Percentiles rank a stretch among this genome's conserved stretches.
phyloP scores from a whole-genome alignment of 2,329 filamentous ascomycete genomes.

The Mycosphaerella arachidis region DNA sequence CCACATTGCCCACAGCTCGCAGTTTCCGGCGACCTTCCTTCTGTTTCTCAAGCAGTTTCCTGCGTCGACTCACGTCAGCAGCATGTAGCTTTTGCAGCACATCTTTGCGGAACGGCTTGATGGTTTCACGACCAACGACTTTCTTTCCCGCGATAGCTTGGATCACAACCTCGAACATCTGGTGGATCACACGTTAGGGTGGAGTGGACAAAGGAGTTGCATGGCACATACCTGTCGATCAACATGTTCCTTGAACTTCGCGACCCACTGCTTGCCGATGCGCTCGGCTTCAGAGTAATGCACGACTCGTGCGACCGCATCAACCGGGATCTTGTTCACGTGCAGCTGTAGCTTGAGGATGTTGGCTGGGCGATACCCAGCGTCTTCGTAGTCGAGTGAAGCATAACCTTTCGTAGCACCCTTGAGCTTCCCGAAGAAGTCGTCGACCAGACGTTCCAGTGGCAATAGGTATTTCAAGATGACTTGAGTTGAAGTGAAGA shows the following conservation, averaged over 20 bases:
- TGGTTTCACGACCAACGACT: slow-evolving; percentile 84
- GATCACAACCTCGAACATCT: slow-evolving; percentile 96
- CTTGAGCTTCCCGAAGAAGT: slow-evolving; percentile 96
- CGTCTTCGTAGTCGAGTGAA: slow-evolving; percentile 93
- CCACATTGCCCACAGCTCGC: slow-evolving; percentile 75
- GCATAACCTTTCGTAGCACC: slow-evolving; percentile 92
- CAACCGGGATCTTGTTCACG: slow-evolving; percentile 88
- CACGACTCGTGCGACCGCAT: slow-evolving; percentile 87
- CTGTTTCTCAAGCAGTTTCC: slow-evolving; percentile 91
- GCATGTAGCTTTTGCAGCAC: slow-evolving; percentile 91
- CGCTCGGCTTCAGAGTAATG: slow-evolving; percentile 77
- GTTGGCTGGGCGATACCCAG: slow-evolving; percentile 74
- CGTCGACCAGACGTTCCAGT: slow-evolving; percentile 84
- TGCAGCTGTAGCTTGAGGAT: slow-evolving; percentile 87
- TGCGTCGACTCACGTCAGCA: slow-evolving; percentile 73
- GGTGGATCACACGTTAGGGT: slow-evolving; percentile 32
- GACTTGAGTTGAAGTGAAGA: slow-evolving; percentile 87
- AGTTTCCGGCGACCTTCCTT: slow-evolving; percentile 91
- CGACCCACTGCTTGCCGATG: slow-evolving; percentile 81
- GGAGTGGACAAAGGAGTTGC: no score
- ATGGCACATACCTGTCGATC: slow-evolving; percentile 49
- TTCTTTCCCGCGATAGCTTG: slow-evolving; percentile 80
- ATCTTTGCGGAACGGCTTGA: slow-evolving; percentile 96
- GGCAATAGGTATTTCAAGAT: slow-evolving; percentile 91
- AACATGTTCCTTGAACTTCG: slow-evolving; percentile 95